Evolutionary conservation across 805 yeast species (phyloP).

Genomic region (Jamesozyma rosinii): DNA sequence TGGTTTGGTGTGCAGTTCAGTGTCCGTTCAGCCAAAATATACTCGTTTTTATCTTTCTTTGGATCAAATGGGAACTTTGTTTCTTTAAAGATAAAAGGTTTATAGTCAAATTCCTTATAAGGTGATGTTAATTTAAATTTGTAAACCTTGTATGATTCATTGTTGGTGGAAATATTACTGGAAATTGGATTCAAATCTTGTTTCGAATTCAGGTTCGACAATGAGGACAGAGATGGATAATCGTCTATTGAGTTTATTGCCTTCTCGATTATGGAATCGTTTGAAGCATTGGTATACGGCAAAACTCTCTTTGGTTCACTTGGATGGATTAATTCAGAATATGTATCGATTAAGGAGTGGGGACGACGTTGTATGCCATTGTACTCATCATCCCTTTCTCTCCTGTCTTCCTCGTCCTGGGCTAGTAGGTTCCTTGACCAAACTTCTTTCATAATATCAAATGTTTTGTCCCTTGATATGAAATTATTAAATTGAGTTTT

Average conservation of each 20-base stretch:
- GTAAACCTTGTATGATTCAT: not conserved
- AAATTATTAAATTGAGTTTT: slow-evolving; percentile 82
- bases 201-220: not conserved
- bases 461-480: slow-evolving; percentile 70
- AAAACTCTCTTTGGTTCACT: not conserved
- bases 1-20: slow-evolving; percentile 56
- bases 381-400: not conserved
- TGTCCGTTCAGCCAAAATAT: slow-evolving; percentile 38
- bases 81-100: slow-evolving; percentile 56
- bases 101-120: slow-evolving; percentile 46
- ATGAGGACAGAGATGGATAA: slow-evolving; percentile 16
- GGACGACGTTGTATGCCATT: not conserved
- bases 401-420: slow-evolving; percentile 6
- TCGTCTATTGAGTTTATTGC: slow-evolving; percentile 41
- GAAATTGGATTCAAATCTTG: not conserved
- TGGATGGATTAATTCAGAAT: slow-evolving; percentile 2
- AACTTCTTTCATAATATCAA: slow-evolving; percentile 55
- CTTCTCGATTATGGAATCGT: slow-evolving; percentile 24
- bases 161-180: not conserved
- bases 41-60: slow-evolving; percentile 38
- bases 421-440: slow-evolving; percentile 43
- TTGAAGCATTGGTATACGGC: slow-evolving; percentile 5
- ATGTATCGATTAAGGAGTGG: slow-evolving; percentile 2
- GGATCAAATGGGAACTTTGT: slow-evolving; percentile 43
- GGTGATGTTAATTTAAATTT: slow-evolving; percentile 31